Base-by-base conservation (phyloP, 2,329 filamentous ascomycete genomes). In the Exophiala spinifera region DNA sequence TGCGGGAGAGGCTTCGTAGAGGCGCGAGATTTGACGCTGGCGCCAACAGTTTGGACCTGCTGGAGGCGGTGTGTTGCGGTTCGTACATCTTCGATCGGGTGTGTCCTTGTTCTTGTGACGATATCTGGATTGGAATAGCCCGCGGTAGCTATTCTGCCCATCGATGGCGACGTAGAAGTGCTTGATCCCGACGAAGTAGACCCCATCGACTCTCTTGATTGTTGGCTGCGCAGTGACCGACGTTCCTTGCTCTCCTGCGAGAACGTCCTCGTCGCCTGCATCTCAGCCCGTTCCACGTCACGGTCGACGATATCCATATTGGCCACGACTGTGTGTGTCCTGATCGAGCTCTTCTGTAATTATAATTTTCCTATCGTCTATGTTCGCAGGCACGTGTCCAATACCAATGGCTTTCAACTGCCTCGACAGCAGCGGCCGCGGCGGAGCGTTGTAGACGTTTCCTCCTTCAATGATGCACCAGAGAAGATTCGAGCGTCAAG, bases 41-140 rank as follows among this genome's bases (percentile, higher is more conserved):
- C 70, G 34, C 72, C 73, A 25, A 76, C 72, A 15, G 73, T 76
- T 15, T 66, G 70, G 53, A 64, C 69, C 42, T 76, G 72, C 58
- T 76, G 73, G 39, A 65, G 48, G 5, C 63, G 59, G 52, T 65
- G 63, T 46, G 63, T 65, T 51, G 62, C 61, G 25, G 57, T 64
- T 48, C 63, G 49, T 28, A 57, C 51, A 28, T 62, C 55, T 51
- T 65, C 63, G 33, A 64, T 55, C 4, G 62, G 61, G 52, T 64
- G 62, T 17, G 63, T 65, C 49, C 53, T 58, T 13, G 55, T 56
- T 37, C 63, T 52, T 2, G 53, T 48, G 4, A 51, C 60, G 15
- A 57, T 36, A 7, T 46, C 51, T 6, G 53, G 49, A 23, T 44
- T 56, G 19, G 56, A 49, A 21, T 46, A 43, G 11, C 50, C 54